Base-by-base conservation (phyloP, 805 yeast species). In the Cyberlindnera suaveolens region DNA sequence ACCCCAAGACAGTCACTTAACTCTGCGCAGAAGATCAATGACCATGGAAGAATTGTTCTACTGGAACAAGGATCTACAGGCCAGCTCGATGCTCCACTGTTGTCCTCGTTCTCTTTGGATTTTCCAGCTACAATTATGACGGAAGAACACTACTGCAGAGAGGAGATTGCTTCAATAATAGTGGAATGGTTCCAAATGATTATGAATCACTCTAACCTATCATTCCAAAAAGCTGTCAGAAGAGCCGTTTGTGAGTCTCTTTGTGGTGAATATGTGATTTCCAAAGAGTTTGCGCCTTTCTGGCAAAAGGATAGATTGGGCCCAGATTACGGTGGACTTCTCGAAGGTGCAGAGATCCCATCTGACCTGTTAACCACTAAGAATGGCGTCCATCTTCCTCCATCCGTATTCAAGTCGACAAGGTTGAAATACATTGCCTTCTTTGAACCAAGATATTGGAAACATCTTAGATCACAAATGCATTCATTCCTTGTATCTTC, bases 371-470 rank as follows among this genome's bases (percentile, higher is more conserved):
- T 33, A 6, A 36, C 38, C 3, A 30, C 9, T 15, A 33, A n/a
- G 1, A 27, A 33, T 17, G 26, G 20, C 3, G 18, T 19, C 6
- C 34, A 16, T 13, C 38, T 40, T 15, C 37, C 42, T 14, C 18
- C 29, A 7, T 41, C 62, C 7, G 15, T 20, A n/a, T 32, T 10
- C 33, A 23, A 20, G 18, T 39, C 41, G 10, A 70, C 85, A 14
- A 68, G 86, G 51, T 54, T 84, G 11, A 89, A 83, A 56, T 70
- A 66, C 51, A 52, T 85, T 18, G 61, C 82, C 31, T 71, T 68
- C 45, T 74, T 82, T 45, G 85, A 84, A 47, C 68, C 76, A 32
- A 67, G 93, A 49, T 72, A 73, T 30, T 68, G 79, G 64, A 79
- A 80, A 44, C 50, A 53, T 4, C 53, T 74, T 7, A 70, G 93